A percentile compares a stretch with the other conserved stretches of the same genome.
These are phyloP conservation scores for Ajuga chamaepitys DNA, from an alignment of 257 asterid species.

Conservation along the genomic window DNA sequence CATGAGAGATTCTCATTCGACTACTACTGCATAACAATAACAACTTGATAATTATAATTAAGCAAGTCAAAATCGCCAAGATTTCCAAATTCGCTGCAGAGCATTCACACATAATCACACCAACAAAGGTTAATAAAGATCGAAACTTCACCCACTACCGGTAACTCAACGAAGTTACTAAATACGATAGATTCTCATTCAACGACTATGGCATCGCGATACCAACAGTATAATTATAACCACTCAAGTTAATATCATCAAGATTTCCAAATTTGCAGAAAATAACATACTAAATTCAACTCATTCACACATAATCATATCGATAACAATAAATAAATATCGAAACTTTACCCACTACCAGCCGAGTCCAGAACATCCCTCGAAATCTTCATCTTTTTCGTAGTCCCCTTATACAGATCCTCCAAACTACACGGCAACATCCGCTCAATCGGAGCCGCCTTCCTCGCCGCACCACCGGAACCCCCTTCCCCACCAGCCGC, in stretches of 20 bases:
- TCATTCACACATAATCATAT: not conserved
- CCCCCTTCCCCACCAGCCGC: conserved; percentile 38
- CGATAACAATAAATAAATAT: not conserved
- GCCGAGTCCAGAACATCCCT: conserved; percentile 38
- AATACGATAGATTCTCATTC: not conserved
- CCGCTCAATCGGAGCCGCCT: conserved; percentile 36
- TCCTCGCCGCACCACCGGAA: conserved; percentile 21
- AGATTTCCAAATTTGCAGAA: not conserved
- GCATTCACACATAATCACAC: too few relatives aligned
- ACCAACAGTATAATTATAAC: not conserved
- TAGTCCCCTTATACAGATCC: conserved; percentile 49
- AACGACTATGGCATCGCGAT: not conserved
- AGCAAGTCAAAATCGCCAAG: too few relatives aligned
- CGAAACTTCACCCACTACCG: too few relatives aligned
- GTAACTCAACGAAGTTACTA: not conserved
- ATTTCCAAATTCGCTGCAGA: too few relatives aligned
- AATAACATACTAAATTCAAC: not conserved
- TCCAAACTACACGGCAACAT: conserved; percentile 45
- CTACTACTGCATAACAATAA: too few relatives aligned
- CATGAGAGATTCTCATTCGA: too few relatives aligned
- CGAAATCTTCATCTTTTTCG: conserved; percentile 65
- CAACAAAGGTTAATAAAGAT: too few relatives aligned
- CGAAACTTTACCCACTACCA: conserved; percentile 36
- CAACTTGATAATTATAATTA: too few relatives aligned
- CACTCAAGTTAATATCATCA: conserved; percentile 5